Conservation (phyloP, 23 red algal species). For the Pyropia yezoensis region DNA sequence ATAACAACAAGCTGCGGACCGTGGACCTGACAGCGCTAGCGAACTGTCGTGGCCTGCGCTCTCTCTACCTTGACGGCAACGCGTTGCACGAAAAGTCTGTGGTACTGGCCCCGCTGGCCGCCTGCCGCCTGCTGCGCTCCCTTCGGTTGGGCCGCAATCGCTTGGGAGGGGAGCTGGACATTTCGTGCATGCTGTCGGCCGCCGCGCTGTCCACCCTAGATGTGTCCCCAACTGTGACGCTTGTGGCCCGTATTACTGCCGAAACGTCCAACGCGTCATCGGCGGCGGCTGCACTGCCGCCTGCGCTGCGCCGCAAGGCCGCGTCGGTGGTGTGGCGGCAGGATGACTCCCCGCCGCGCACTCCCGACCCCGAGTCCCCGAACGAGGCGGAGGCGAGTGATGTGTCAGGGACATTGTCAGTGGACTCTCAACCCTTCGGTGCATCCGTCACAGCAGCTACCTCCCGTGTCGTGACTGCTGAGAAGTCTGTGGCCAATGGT, state of each 20-base stretch:
- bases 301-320: slow-evolving; percentile 32
- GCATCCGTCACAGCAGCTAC: too few relatives aligned
- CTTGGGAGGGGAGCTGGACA: slow-evolving; percentile 52
- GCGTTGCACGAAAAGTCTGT: slow-evolving; percentile 40
- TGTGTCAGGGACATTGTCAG: neutral
- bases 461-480: too few relatives aligned
- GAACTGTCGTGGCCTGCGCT: slow-evolving; percentile 44
- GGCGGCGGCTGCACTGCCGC: slow-evolving; percentile 21
- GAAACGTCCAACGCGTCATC: slow-evolving; percentile 11
- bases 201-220: slow-evolving; percentile 66
- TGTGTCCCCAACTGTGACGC: slow-evolving; percentile 30
- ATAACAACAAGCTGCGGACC: slow-evolving; percentile 69
- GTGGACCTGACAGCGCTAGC: slow-evolving; percentile 60
- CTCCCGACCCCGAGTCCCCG: neutral
- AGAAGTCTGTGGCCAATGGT: too few relatives aligned
- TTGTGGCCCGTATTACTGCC: slow-evolving; percentile 12
- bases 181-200: slow-evolving; percentile 67
- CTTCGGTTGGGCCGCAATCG: slow-evolving; percentile 72
- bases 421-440: neutral
- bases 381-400: slow-evolving; percentile 6
- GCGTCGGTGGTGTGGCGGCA: too few relatives aligned
- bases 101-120: slow-evolving; percentile 56
- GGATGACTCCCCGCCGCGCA: neutral
- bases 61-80: slow-evolving; percentile 85
- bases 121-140: slow-evolving; percentile 37